A percentile compares a stretch with the other conserved stretches of the same genome.
Evolutionary conservation across 768 basidiomycete species (phyloP).

Genomic region (Lyophyllum semitale): DNA sequence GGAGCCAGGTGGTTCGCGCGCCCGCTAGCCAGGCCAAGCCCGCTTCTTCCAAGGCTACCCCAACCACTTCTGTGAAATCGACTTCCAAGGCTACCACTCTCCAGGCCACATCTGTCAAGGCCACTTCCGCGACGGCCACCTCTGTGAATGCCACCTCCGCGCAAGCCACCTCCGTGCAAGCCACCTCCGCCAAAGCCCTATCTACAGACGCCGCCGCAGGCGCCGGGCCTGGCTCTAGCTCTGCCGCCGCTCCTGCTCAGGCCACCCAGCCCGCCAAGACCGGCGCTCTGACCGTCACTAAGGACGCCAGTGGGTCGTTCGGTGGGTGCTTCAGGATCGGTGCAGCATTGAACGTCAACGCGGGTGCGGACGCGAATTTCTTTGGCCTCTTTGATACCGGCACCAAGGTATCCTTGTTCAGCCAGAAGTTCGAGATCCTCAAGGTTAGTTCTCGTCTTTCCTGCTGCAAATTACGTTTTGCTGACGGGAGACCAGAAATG

Average conservation of each 20-base stretch:
- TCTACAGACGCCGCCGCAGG: neutral
- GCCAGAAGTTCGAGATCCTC: constrained; percentile 32
- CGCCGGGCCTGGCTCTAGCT: neutral
- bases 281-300: neutral
- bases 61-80: neutral
- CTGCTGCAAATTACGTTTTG: neutral
- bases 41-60: neutral
- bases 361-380: constrained; percentile 31
- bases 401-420: constrained; percentile 28
- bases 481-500: too few relatives aligned
- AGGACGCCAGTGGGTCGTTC: constrained; percentile 21
- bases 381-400: constrained; percentile 29
- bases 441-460: constrained; percentile 22
- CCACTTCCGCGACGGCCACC: neutral
- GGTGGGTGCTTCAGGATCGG: constrained; percentile 34
- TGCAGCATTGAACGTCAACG: constrained; percentile 31
- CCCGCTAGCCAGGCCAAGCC: neutral
- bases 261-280: constrained; percentile 1
- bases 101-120: neutral
- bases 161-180: neutral
- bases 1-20: neutral
- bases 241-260: neutral
- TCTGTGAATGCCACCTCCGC: neutral
- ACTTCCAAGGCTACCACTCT: neutral
- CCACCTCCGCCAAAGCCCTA: neutral